These are phyloP conservation scores for Cornus florida DNA, from an alignment of 148 eudicot species.

Conservation along the genomic window DNA sequence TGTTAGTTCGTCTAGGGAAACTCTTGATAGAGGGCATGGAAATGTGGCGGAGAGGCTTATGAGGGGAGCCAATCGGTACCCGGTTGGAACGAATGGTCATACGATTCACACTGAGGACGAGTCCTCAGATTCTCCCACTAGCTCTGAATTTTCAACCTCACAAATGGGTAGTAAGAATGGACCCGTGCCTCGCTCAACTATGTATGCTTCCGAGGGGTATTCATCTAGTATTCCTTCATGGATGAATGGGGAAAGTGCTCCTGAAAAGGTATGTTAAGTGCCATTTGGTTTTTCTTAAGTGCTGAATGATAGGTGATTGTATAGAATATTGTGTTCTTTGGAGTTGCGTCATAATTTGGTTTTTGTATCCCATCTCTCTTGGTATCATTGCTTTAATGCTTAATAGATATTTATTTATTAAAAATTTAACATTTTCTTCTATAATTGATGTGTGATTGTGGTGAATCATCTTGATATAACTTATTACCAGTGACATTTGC, in stretches of 20 bases:
- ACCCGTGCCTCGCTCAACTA: conserved; percentile 33
- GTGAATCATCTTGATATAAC: neutral
- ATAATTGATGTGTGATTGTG: too few relatives aligned
- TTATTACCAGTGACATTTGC: neutral
- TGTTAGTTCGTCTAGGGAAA: conserved; percentile 78
- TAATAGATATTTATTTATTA: neutral
- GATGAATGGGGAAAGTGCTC: conserved; percentile 27
- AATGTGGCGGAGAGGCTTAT: conserved; percentile 33
- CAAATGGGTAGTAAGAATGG: conserved; percentile 45
- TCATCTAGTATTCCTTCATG: conserved; percentile 48
- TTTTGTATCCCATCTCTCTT: neutral
- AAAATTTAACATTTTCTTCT: neutral
- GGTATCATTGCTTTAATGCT: neutral
- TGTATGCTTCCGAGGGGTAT: conserved; percentile 42
- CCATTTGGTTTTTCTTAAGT: neutral
- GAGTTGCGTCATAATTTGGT: neutral
- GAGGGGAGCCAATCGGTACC: conserved; percentile 45
- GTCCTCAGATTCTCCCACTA: conserved; percentile 58
- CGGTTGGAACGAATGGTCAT: conserved; percentile 36
- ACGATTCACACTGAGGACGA: conserved; percentile 42
- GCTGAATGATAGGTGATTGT: neutral
- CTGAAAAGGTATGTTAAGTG: conserved; percentile 42
- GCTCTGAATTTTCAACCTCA: conserved; percentile 68
- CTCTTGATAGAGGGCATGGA: conserved; percentile 39
- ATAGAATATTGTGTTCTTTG: neutral